phyloP scores from a whole-genome alignment of 148 eudicot genomes.

The Nepenthes gracilis region DNA sequence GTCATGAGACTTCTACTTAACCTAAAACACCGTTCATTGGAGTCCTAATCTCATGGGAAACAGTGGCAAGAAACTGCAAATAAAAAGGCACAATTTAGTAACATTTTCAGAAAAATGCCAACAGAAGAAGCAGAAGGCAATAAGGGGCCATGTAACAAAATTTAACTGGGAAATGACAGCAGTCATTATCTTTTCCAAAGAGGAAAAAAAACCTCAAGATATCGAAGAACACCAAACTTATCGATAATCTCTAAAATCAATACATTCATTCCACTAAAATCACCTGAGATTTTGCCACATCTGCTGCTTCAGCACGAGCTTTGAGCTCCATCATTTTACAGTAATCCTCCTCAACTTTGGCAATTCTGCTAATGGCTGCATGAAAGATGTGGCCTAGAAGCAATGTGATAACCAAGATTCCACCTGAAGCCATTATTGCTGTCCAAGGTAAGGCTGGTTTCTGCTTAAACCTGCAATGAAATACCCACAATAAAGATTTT shows the following conservation, averaged over 20 bases:
- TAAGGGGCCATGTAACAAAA: background rate
- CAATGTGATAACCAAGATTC: conserved; percentile 40
- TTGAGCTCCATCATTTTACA: conserved; percentile 57
- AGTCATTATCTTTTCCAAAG: too few relatives aligned
- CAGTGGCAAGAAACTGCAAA: conserved; percentile 91
- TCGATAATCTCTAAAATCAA: background rate
- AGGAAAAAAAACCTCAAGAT: too few relatives aligned
- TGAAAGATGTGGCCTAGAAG: conserved; percentile 54
- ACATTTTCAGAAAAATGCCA: conserved; percentile 19
- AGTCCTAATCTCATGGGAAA: conserved; percentile 94
- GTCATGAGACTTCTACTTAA: conserved; percentile 10
- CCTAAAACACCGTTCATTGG: conserved; percentile 97
- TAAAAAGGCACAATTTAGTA: conserved; percentile 5
- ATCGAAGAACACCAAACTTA: too few relatives aligned
- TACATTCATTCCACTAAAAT: background rate
- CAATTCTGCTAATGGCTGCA: conserved; percentile 56
- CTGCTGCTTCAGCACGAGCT: conserved; percentile 91
- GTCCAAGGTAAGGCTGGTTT: conserved; percentile 59
- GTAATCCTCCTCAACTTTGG: conserved; percentile 46
- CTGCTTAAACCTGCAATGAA: conserved; percentile 54
- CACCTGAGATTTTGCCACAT: conserved; percentile 92
- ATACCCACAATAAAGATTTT: background rate
- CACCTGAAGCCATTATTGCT: conserved; percentile 43
- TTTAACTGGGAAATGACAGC: too few relatives aligned
- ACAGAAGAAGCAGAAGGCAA: conserved; percentile 7